Evolutionary conservation across 345 rosid genomes (phyloP).

Genomic region (Bruguiera parviflora): DNA sequence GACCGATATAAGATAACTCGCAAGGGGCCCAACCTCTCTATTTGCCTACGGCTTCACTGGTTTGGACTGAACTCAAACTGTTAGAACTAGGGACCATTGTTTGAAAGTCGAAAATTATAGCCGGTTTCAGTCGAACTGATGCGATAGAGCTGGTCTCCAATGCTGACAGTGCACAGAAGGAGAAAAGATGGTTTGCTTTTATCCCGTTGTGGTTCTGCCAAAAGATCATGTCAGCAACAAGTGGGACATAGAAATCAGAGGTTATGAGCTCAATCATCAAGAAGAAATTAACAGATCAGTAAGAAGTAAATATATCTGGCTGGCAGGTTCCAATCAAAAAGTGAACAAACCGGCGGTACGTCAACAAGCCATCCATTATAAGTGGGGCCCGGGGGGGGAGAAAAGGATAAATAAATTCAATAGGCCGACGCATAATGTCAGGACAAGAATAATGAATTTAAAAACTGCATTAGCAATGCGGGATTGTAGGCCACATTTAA

Average conservation of each 20-base stretch:
- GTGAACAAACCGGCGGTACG: too few relatives aligned
- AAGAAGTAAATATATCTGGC: not conserved
- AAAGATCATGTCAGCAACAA: conserved; percentile 1
- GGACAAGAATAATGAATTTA: conserved; percentile 10
- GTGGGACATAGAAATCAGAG: not conserved
- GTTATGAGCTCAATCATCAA: not conserved
- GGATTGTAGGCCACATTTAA: not conserved
- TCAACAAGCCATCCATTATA: too few relatives aligned
- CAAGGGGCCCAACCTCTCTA: not conserved
- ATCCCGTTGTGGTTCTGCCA: not conserved
- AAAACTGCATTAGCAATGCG: conserved; percentile 5
- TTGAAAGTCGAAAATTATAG: not conserved
- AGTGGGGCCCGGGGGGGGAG: too few relatives aligned
- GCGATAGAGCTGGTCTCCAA: not conserved
- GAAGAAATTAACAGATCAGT: not conserved
- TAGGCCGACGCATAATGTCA: not conserved
- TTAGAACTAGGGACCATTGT: not conserved
- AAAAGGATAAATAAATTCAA: not conserved
- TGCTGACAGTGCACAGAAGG: not conserved
- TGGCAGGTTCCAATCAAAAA: conserved; percentile 7
- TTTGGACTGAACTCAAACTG: not conserved
- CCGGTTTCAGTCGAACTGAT: not conserved
- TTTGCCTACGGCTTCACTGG: too few relatives aligned
- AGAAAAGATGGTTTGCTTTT: not conserved
- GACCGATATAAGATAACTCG: not conserved